Evolutionary conservation across 768 basidiomycete species (phyloP), one percentile per base, ranked within the genome.

Genomic region (Podaxis sp.): DNA sequence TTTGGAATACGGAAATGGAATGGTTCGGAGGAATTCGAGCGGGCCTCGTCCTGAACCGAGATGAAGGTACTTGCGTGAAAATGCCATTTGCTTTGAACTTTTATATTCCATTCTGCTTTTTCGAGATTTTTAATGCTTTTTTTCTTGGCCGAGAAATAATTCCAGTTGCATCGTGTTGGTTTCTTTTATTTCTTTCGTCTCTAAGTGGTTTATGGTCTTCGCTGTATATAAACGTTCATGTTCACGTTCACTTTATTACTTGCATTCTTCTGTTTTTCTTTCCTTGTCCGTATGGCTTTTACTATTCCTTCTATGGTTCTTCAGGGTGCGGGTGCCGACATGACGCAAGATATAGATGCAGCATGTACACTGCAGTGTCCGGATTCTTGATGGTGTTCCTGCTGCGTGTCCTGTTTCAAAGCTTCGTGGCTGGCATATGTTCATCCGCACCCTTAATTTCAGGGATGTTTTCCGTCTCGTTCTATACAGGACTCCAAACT

Each of bases 131-230:
- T 56, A 50, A 50, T 40, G 36, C 36, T 12, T 49, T 56, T n/a
- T 8, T 50, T 28, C 56, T 36, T 50, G 49, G 49, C 24, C 11
- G 24, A 28, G 8, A 50, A 28, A 26, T 50, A 50, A 50, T 50
- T 12, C 20, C 6, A 22, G 6, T 50, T 26, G 49, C 49, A 50
- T 55, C 22, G 20, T 46, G 33, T 24, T 58, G 60, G 61, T 62
- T 64, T 56, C 56, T 50, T 60, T 56, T 60, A 41, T 38, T 50
- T 62, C 38, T 40, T 38, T 4, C n/a, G 30, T 51, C 37, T 59
- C 59, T 59, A 20, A 41, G 15, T 55, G 36, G 12, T 26, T n/a
- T 33, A 30, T 24, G 22, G 22, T 8, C 52, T 38, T 33, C 33
- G 33, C 33, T 33, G 33, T 33, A 33, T 33, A 33, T 33, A 33